phyloP scores from a whole-genome alignment of 306 rosid species.

The Dryas drummondii region DNA sequence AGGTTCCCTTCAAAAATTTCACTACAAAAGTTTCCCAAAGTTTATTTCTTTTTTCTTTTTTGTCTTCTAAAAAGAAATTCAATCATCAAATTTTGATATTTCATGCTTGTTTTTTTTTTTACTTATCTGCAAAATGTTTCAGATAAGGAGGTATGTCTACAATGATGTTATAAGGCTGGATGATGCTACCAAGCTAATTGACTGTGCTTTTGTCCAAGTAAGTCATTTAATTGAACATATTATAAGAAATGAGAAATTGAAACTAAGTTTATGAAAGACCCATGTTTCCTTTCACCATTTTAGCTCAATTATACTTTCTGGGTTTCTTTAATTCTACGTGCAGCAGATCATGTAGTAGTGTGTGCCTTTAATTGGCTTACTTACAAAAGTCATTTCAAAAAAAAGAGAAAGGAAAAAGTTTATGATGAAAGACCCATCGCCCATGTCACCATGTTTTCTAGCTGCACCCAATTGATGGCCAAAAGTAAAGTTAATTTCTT shows the following conservation, averaged over 20 bases:
- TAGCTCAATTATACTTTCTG: constrained; percentile 2
- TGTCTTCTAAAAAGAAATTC: no score
- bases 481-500: not conserved
- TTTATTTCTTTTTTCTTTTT: not conserved
- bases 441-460: no score
- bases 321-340: constrained; percentile 8
- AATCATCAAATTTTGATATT: not conserved
- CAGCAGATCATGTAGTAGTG: not conserved
- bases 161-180: constrained; percentile 74
- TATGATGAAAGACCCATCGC: not conserved
- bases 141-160: constrained; percentile 90
- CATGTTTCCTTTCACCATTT: not conserved
- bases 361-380: not conserved
- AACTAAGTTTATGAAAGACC: not conserved
- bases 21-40: not conserved
- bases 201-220: constrained; percentile 82
- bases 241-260: not conserved
- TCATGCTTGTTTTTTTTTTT: not conserved
- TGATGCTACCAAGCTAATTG: constrained; percentile 72
- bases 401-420: not conserved
- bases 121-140: not conserved
- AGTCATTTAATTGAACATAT: constrained; percentile 1
- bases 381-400: not conserved
- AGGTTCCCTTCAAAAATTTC: constrained; percentile 41
- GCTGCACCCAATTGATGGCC: no score